A percentile compares a stretch with the other conserved stretches of the same genome.
phyloP scores from a whole-genome alignment of 495 filamentous ascomycete genomes.

The Penicillium angulare region DNA sequence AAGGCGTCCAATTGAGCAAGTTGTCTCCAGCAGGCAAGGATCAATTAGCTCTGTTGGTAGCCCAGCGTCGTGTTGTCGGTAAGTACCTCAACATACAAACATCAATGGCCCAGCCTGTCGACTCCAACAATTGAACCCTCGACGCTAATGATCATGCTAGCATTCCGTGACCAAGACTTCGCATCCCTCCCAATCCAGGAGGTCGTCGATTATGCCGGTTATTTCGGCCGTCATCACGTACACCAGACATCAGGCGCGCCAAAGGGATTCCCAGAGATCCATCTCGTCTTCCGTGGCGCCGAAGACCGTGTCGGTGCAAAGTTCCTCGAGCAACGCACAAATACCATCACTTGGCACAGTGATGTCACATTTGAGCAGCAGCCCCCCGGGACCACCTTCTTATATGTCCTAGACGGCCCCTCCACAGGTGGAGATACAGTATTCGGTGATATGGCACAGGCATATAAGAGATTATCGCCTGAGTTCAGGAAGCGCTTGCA shows the following conservation, averaged over 20 bases:
- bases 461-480: constrained; percentile 56
- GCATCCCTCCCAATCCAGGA: constrained; percentile 55
- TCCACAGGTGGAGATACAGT: constrained; percentile 63
- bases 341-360: constrained; percentile 63
- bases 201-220: constrained; percentile 54
- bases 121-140: too few species aligned
- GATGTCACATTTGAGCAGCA: constrained; percentile 65
- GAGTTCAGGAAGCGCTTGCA: constrained; percentile 57
- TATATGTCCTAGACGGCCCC: constrained; percentile 61
- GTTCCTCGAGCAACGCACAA: constrained; percentile 55
- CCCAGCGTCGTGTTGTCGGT: constrained; percentile 57
- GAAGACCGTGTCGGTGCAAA: constrained; percentile 47
- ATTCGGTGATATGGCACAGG: constrained; percentile 56
- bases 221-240: constrained; percentile 63
- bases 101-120: too few species aligned
- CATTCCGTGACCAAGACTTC: constrained; percentile 62
- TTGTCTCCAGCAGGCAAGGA: constrained; percentile 53
- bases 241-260: constrained; percentile 62
- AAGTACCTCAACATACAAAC: too few species aligned
- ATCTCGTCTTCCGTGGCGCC: constrained; percentile 59
- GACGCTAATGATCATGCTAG: constrained; percentile 21
- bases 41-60: constrained; percentile 56
- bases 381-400: constrained; percentile 63
- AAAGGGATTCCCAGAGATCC: constrained; percentile 58
- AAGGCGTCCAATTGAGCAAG: constrained; percentile 55